Percentiles rank a stretch among this genome's conserved stretches.
Conservation (phyloP, 371 early-diverging fungal genomes). For the Funneliformis caledonium region DNA sequence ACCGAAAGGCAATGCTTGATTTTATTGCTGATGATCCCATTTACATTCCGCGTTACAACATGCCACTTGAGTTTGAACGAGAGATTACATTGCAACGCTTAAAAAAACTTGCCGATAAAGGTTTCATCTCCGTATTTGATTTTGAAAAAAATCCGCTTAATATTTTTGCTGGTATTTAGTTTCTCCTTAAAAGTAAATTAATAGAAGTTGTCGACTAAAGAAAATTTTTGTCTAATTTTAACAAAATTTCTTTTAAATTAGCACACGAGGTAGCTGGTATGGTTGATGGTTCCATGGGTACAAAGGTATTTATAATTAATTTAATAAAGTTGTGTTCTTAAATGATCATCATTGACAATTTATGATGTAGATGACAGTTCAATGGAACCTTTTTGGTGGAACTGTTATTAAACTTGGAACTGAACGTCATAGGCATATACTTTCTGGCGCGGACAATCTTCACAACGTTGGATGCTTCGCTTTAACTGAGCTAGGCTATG, state of each 20-base stretch:
- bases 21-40: conserved; percentile 49
- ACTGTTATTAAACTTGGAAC: conserved; percentile 75
- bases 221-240: not conserved
- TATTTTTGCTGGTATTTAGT: conserved; percentile 59
- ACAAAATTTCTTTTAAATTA: not conserved
- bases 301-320: conserved; percentile 56
- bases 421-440: conserved; percentile 64
- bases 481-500: conserved; percentile 75
- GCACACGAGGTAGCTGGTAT: conserved; percentile 75
- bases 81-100: conserved; percentile 71
- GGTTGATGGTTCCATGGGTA: conserved; percentile 71
- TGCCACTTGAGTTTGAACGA: conserved; percentile 60
- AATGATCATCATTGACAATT: not conserved
- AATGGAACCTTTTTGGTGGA: conserved; percentile 69
- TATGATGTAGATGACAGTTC: conserved; percentile 44
- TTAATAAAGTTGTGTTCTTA: too few species aligned
- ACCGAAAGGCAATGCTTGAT: conserved; percentile 51
- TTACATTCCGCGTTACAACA: conserved; percentile 67
- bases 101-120: conserved; percentile 58
- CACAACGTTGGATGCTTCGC: conserved; percentile 71
- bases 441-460: conserved; percentile 62
- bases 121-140: conserved; percentile 70
- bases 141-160: conserved; percentile 78
- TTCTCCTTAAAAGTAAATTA: not conserved
- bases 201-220: too few species aligned